Percentiles rank a stretch among this genome's conserved stretches.
phyloP scores from a whole-genome alignment of 176 grass and related monocot genomes.

The Zizania latifolia region DNA sequence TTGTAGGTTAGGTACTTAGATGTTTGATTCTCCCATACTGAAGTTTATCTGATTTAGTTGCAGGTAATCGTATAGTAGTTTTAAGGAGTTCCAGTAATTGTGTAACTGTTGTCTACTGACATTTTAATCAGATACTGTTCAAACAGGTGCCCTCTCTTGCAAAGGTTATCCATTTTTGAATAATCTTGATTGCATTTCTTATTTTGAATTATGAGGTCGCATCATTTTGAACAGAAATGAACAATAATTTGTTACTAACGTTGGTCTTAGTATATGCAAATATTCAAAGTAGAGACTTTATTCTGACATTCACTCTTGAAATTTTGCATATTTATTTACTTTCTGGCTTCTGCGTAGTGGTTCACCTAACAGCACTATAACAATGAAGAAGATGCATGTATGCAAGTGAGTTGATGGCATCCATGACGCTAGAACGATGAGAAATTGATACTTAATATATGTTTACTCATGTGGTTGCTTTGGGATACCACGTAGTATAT shows the following conservation, averaged over 20 bases:
- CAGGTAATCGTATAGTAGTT: neutral
- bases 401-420: neutral
- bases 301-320: neutral
- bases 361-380: slow-evolving; percentile 1
- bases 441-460: too few relatives aligned
- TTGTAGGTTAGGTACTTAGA: neutral
- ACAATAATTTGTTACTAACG: neutral
- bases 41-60: neutral
- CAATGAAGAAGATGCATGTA: slow-evolving; percentile 7
- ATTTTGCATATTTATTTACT: neutral
- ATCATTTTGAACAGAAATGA: neutral
- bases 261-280: neutral
- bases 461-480: too few relatives aligned
- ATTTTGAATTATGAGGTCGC: neutral
- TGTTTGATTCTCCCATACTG: neutral
- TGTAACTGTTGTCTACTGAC: neutral
- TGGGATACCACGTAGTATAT: too few relatives aligned
- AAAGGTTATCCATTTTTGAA: neutral
- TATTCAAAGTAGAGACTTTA: neutral
- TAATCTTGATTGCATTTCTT: neutral
- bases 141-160: neutral
- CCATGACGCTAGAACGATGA: neutral
- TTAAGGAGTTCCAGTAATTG: neutral
- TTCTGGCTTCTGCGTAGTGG: neutral
- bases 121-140: neutral